Base-by-base conservation (phyloP, 352 stramenopile species). In the Phytophthora macrochlamydospora region DNA sequence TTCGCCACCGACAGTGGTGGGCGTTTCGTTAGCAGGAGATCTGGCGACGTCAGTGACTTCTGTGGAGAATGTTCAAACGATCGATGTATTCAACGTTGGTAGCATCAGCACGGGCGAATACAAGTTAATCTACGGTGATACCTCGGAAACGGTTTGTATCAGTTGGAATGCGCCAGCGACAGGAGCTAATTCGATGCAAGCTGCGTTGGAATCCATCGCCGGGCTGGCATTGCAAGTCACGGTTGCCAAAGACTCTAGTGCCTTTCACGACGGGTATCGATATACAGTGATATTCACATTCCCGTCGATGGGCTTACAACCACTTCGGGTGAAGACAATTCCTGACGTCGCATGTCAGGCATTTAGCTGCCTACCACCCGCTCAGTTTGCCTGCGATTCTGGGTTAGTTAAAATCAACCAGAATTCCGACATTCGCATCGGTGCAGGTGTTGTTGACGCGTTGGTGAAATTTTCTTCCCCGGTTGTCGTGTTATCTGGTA, bases 221-320 rank as follows among this genome's bases (percentile, higher is more conserved):
- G 69, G 66, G 0, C 63, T 91, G 28, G 62, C 56, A 1, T 31
- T 91, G 0, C 40, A 55, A 44, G 85, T 90, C 1, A 64, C 62
- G 2, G 78, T 91, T 9, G 55, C 46, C 9, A 61, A 76, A 14
- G 76, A 88, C 46, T 33, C 71, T 0, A 60, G 28, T 29, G 67
- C 72, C 6, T 91, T 92, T 32, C 76, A 77, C 14, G 79, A 89
- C 35, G 83, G 81, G 0, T 49, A 70, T 35, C 74, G 81, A 1
- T 92, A 88, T 50, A 66, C 56, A 0, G 60, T 90, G 45, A 76
- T 73, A 5, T 93, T 92, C 53, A 12, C 53, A 6, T 90, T 85
- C 13, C 81, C 85, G 0, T 75, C 79, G 0, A 78, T 73, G 37
- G 78, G 81, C 1, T 46, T 92, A 2, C 72, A 83, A 13, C 52